Evolutionary conservation across 1,284 basidiomycete species (phyloP).

Genomic region (Apiotrichum gamsii): DNA sequence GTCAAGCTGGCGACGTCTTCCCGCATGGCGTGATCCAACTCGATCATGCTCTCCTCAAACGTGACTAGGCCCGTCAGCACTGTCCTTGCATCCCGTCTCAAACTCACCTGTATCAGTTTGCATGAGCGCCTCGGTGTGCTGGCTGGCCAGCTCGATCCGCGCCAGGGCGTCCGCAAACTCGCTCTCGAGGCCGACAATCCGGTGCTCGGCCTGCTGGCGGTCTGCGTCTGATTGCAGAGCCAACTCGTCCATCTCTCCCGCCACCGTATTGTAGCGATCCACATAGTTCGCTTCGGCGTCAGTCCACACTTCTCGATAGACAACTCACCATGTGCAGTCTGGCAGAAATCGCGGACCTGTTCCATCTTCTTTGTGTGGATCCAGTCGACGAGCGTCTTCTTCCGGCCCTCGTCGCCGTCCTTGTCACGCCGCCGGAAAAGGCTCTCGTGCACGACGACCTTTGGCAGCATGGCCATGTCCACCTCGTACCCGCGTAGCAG

Average conservation of each 20-base stretch:
- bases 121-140: constrained; percentile 29
- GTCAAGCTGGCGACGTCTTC: constrained; percentile 39
- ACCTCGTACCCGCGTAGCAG: constrained; percentile 29
- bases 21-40: constrained; percentile 41
- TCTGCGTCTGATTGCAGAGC: constrained; percentile 66
- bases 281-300: constrained; percentile 26
- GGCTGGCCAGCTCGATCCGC: constrained; percentile 31
- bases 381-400: constrained; percentile 41
- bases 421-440: constrained; percentile 31
- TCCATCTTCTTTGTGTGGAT: constrained; percentile 43
- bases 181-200: constrained; percentile 52
- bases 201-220: constrained; percentile 58
- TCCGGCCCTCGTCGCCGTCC: constrained; percentile 20
- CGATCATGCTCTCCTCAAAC: constrained; percentile 23
- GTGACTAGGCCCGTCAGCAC: constrained; percentile 8
- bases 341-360: constrained; percentile 39
- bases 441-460: constrained; percentile 34
- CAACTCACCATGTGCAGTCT: constrained; percentile 30
- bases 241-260: constrained; percentile 48
- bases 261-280: constrained; percentile 28
- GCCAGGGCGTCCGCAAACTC: constrained; percentile 35
- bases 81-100: accelerated
- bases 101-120: constrained; percentile 9
- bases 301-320: neutral
- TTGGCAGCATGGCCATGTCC: constrained; percentile 40